Base-by-base conservation (phyloP, 192 early-diverging fungal genomes). In the Backusella macrospora region DNA sequence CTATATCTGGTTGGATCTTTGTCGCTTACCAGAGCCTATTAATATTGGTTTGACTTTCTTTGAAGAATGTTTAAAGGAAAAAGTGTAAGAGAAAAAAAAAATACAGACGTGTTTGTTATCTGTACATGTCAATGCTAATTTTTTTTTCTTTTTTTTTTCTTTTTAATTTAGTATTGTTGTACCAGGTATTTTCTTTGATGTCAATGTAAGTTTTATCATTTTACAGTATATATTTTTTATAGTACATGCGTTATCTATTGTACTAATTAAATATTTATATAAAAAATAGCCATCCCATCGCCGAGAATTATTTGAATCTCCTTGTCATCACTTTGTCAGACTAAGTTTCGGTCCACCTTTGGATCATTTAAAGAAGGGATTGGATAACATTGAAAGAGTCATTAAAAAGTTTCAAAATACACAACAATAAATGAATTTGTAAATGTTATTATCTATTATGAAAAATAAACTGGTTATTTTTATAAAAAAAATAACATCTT, bases 101-200 rank as follows among this genome's bases (percentile, higher is more conserved):
- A 21, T 18, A 49, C 16, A 49, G 18, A 49, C 40, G 48, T 49
- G 48, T 15, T 49, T 49, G 48, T 49, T 49, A 49, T 49, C 48
- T 49, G 48, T 49, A 49, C 48, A n/a, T 9, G 8, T 49, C 48
- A 49, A 49, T 49, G 48, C 18, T 49, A 21, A 49, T 21, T 23
- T 26, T 63, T 29, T 39, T 72, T n/a, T 34, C 18, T 16, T 55
- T 69, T n/a, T 21, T 23, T 26, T 63, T 29, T 39, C 66, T n/a
- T 37, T 21, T n/a, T 59, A 59, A 13, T 26, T 15, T 63, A 71
- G 78, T 9, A 75, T 73, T 39, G 23, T 73, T 34, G 76, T 77
- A 37, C 77, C 76, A 14, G 86, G 86, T 23, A 86, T 88, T 62
- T 88, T 88, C 72, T 88, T 88, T 52, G 86, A 88, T 72, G 79